These are phyloP conservation scores for Komagataella populi DNA, from an alignment of 805 yeast species.

Conservation along the genomic window DNA sequence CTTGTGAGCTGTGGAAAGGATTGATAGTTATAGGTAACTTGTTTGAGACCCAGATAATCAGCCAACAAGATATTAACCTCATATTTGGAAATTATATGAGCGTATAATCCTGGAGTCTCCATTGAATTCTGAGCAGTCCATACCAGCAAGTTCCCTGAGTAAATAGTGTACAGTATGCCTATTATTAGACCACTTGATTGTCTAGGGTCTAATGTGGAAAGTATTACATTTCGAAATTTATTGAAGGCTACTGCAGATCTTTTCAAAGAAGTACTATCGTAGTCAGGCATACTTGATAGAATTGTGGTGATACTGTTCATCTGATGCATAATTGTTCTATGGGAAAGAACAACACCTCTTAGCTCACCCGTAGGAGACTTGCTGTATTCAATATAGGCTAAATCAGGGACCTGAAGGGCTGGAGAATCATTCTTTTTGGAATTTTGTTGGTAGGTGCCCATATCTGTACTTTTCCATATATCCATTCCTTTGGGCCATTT, in stretches of 20 bases:
- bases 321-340: constrained; percentile 77
- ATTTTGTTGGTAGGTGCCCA: constrained; percentile 55
- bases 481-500: constrained; percentile 64
- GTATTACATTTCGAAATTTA: constrained; percentile 36
- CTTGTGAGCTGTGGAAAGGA: constrained; percentile 77
- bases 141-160: constrained; percentile 68
- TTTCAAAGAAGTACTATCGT: constrained; percentile 26
- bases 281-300: constrained; percentile 43
- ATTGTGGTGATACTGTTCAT: constrained; percentile 65
- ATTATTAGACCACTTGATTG: constrained; percentile 78
- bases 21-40: constrained; percentile 87
- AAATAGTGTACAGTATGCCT: constrained; percentile 71
- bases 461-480: constrained; percentile 76
- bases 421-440: constrained; percentile 48
- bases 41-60: constrained; percentile 79
- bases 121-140: constrained; percentile 69
- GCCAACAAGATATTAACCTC: constrained; percentile 66
- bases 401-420: constrained; percentile 58
- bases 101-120: constrained; percentile 77
- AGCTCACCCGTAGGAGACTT: constrained; percentile 84
- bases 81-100: constrained; percentile 59
- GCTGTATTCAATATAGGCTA: constrained; percentile 89
- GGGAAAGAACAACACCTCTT: constrained; percentile 88
- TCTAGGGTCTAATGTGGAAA: constrained; percentile 55
- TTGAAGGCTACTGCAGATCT: constrained; percentile 36